These are phyloP conservation scores for Fraxinus quadrangulata DNA, from an alignment of 257 asterid species.

Conservation along the genomic window DNA sequence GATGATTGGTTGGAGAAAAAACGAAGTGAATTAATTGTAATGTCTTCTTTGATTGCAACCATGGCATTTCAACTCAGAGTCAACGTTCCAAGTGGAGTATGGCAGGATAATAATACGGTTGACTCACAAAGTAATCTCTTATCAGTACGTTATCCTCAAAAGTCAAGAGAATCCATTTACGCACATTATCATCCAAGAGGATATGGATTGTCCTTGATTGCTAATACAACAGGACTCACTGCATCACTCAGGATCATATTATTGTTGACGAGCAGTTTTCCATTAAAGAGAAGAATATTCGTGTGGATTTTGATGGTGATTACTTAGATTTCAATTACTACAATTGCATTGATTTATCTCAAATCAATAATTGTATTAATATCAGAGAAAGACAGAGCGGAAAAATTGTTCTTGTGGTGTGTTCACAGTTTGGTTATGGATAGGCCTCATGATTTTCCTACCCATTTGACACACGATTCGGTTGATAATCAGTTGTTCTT, in stretches of 20 bases:
- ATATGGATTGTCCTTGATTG: background rate
- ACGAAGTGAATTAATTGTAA: conserved; percentile 30
- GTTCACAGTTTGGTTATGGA: conserved; percentile 2
- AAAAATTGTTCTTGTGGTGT: background rate
- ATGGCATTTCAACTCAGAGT: conserved; percentile 39
- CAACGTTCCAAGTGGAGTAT: conserved; percentile 34
- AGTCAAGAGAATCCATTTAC: conserved; percentile 20
- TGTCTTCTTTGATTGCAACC: conserved; percentile 36
- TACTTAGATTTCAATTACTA: conserved; percentile 35
- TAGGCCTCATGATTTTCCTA: conserved; percentile 23
- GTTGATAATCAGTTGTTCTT: background rate
- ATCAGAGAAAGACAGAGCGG: background rate
- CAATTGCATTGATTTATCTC: conserved; percentile 21
- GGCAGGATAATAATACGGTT: conserved; percentile 23
- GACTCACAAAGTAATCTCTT: background rate
- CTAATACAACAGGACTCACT: conserved; percentile 25
- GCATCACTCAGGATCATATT: conserved; percentile 37
- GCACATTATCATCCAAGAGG: background rate
- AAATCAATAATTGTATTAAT: background rate
- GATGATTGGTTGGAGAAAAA: conserved; percentile 23
- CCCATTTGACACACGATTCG: conserved; percentile 25
- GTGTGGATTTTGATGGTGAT: conserved; percentile 39
- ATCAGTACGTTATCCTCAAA: background rate
- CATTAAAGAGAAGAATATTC: conserved; percentile 18
- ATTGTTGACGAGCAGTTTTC: conserved; percentile 35